Evolutionary conservation across 2,329 filamentous ascomycete genomes (phyloP).

Genomic region (Amauroascus niger): DNA sequence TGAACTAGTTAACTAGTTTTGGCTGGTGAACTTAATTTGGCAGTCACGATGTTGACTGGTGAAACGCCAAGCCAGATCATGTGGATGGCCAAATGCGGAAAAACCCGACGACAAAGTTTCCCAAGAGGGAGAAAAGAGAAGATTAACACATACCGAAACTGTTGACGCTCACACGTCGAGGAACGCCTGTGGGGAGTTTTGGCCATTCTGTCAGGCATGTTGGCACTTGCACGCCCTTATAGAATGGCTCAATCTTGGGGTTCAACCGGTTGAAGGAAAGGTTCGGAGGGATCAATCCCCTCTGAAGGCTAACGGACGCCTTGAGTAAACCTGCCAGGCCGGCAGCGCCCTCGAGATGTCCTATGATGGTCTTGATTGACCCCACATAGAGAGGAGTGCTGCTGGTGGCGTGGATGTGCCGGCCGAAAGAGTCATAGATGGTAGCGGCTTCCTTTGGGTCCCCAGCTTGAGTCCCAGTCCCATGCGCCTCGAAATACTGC

Average conservation of each 20-base stretch:
- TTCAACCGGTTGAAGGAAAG: constrained; percentile 23
- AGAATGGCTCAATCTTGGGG: constrained; percentile 17
- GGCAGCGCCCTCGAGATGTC: constrained; percentile 23
- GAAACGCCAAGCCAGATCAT: too few relatives aligned
- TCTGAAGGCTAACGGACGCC: constrained; percentile 21
- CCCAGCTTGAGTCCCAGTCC: constrained; percentile 32
- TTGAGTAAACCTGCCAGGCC: constrained; percentile 25
- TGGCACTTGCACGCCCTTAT: constrained; percentile 20
- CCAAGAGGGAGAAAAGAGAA: too few relatives aligned
- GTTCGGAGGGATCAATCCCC: constrained; percentile 24
- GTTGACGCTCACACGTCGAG: constrained; percentile 20
- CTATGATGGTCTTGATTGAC: constrained; percentile 25
- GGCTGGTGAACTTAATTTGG: too few relatives aligned
- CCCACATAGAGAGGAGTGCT: constrained; percentile 18
- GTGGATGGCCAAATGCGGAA: too few relatives aligned
- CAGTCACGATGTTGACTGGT: too few relatives aligned
- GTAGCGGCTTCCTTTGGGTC: constrained; percentile 21
- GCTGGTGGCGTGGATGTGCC: neutral
- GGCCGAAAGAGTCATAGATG: constrained; percentile 15
- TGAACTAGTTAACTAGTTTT: too few relatives aligned
- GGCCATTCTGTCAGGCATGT: constrained; percentile 6
- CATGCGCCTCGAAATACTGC: constrained; percentile 35
- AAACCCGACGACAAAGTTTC: too few relatives aligned
- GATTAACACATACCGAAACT: constrained; percentile 16
- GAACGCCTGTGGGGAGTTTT: neutral